phyloP scores from a whole-genome alignment of 2,329 filamentous ascomycete genomes.

The Trichophyton verrucosum region DNA sequence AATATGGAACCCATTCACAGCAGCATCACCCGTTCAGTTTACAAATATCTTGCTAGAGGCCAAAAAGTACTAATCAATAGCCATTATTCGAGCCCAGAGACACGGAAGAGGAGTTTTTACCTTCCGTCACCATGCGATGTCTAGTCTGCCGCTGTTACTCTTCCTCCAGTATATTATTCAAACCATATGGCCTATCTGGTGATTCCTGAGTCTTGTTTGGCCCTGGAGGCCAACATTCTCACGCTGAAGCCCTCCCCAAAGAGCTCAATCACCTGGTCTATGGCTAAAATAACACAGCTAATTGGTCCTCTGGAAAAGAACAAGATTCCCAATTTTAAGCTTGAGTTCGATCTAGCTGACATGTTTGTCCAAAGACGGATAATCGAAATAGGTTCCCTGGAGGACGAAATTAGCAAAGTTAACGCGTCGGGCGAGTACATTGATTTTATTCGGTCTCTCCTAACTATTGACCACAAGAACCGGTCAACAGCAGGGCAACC shows the following conservation, averaged over 20 bases:
- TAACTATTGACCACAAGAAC: background rate
- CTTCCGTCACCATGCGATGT: background rate
- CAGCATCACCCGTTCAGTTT: background rate
- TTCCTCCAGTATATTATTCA: background rate
- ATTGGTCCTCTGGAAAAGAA: background rate
- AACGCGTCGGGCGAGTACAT: background rate
- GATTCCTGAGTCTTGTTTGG: background rate
- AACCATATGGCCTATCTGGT: background rate
- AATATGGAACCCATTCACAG: background rate
- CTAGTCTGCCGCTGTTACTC: background rate
- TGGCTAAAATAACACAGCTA: background rate
- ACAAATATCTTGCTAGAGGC: background rate
- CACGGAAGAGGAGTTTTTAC: background rate
- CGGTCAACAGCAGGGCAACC: background rate
- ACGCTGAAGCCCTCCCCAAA: background rate
- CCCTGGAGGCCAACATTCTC: background rate
- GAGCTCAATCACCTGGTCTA: background rate
- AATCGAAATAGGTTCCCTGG: constrained; percentile 7
- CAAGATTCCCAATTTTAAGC: background rate
- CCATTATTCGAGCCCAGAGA: background rate
- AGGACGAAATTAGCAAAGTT: constrained; percentile 7
- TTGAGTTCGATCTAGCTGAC: background rate
- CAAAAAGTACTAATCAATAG: background rate
- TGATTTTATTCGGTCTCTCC: background rate
- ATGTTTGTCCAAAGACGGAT: background rate